These are phyloP conservation scores for Trichocladium uniseriatum DNA, from an alignment of 495 filamentous ascomycete genomes.

Conservation along the genomic window DNA sequence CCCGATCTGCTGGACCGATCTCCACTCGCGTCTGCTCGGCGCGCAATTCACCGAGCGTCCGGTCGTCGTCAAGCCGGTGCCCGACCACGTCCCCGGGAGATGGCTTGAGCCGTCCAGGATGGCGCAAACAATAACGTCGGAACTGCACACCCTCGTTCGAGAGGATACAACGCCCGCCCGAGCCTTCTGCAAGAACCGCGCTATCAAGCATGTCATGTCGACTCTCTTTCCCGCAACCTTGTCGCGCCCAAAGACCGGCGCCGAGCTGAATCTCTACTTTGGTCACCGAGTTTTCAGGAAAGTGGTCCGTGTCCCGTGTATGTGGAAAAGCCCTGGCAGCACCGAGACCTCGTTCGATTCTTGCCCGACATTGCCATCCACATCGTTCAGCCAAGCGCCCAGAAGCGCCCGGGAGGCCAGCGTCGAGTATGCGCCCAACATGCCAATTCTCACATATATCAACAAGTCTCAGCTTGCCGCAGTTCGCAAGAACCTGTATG, in stretches of 20 bases:
- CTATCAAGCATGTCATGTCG: slow-evolving; percentile 28
- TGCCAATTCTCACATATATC: slow-evolving; percentile 36
- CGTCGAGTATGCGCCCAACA: slow-evolving; percentile 13
- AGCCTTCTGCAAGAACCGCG: slow-evolving; percentile 17
- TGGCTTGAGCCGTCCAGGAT: slow-evolving; percentile 21
- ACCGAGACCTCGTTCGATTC: slow-evolving; percentile 30
- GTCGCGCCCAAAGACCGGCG: slow-evolving; percentile 12
- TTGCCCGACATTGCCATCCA: slow-evolving; percentile 21
- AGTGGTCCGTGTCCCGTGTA: slow-evolving; percentile 25
- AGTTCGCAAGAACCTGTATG: slow-evolving; percentile 28
- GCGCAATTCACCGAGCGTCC: slow-evolving; percentile 29
- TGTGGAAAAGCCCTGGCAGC: slow-evolving; percentile 26
- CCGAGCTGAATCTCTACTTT: slow-evolving; percentile 31
- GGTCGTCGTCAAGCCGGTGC: slow-evolving; percentile 25
- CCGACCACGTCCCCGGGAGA: slow-evolving; percentile 9
- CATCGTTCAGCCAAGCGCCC: slow-evolving; percentile 13
- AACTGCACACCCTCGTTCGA: slow-evolving; percentile 27
- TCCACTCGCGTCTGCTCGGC: slow-evolving; percentile 31
- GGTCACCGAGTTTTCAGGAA: slow-evolving; percentile 23
- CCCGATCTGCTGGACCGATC: slow-evolving; percentile 41
- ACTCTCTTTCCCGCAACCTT: slow-evolving; percentile 30
- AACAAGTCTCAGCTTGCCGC: slow-evolving; percentile 26
- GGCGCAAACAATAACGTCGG: slow-evolving; percentile 20
- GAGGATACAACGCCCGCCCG: neutral
- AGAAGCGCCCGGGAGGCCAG: slow-evolving; percentile 1